phyloP scores from a whole-genome alignment of 139 green algal genomes.

The Zygnema cylindricum region DNA sequence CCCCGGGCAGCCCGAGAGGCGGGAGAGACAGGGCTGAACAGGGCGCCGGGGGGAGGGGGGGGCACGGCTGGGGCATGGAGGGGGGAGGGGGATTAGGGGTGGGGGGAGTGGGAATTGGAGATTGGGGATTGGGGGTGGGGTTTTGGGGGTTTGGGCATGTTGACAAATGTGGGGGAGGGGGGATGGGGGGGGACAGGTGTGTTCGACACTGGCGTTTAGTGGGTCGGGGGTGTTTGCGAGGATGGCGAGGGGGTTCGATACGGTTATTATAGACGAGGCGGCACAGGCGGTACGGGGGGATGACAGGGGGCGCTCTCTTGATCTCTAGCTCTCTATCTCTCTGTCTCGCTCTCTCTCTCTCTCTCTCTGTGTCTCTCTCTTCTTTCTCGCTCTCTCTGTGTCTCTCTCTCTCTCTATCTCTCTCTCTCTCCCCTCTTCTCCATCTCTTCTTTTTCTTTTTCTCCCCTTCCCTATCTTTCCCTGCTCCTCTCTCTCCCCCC shows the following conservation, averaged over 20 bases:
- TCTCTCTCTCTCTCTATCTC: too few species aligned
- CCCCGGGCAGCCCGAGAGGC: too few species aligned
- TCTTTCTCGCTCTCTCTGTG: background rate
- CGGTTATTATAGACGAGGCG: conserved; percentile 71
- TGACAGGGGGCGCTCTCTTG: too few species aligned
- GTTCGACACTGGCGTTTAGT: conserved; percentile 58
- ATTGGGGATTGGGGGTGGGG: too few species aligned
- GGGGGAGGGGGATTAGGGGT: too few species aligned
- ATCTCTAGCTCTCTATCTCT: too few species aligned
- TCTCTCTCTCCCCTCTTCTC: too few species aligned
- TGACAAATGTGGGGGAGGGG: background rate
- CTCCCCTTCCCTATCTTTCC: background rate
- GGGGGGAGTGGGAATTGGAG: too few species aligned
- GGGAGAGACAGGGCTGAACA: too few species aligned
- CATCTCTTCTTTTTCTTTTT: too few species aligned
- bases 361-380: too few species aligned
- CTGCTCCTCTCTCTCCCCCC: background rate
- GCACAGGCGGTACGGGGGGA: conserved; percentile 58
- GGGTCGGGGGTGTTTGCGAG: conserved; percentile 62
- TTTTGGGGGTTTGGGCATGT: background rate
- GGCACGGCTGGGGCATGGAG: background rate
- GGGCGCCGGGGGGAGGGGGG: background rate
- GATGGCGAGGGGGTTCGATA: conserved; percentile 66
- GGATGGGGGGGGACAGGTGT: conserved; percentile 54
- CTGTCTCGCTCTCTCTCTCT: too few species aligned